These are phyloP conservation scores for Yamadazyma philogaea DNA, from an alignment of 805 yeast genomes.

Conservation along the genomic window DNA sequence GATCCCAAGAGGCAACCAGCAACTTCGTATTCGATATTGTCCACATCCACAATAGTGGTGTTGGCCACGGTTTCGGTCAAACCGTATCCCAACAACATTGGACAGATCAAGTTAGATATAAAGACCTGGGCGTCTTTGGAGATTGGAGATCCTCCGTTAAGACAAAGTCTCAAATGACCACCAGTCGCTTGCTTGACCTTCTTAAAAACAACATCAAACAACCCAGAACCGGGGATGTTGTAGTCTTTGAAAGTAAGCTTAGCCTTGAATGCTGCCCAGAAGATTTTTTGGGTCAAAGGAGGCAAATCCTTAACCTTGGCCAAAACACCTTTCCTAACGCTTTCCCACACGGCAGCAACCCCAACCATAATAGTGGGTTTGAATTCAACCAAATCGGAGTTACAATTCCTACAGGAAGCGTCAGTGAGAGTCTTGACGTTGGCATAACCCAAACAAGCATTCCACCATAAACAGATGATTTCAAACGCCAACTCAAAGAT, in stretches of 20 bases:
- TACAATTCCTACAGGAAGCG: slow-evolving; percentile 75
- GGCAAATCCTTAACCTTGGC: slow-evolving; percentile 70
- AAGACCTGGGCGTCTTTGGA: slow-evolving; percentile 79
- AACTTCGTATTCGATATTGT: slow-evolving; percentile 65
- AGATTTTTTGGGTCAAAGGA: slow-evolving; percentile 65
- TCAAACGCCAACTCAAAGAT: slow-evolving; percentile 92
- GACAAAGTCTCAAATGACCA: slow-evolving; percentile 67
- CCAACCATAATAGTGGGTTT: slow-evolving; percentile 95
- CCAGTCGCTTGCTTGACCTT: slow-evolving; percentile 93
- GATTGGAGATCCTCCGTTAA: slow-evolving; percentile 94
- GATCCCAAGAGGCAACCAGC: slow-evolving; percentile 84
- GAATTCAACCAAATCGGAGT: slow-evolving; percentile 83
- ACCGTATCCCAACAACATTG: slow-evolving; percentile 93
- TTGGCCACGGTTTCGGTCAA: slow-evolving; percentile 95
- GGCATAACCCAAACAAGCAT: slow-evolving; percentile 86
- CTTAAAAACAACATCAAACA: slow-evolving; percentile 80
- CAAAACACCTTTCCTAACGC: slow-evolving; percentile 86
- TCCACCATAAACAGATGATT: slow-evolving; percentile 80
- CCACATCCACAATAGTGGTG: slow-evolving; percentile 64
- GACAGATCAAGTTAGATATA: slow-evolving; percentile 69
- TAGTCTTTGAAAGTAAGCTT: slow-evolving; percentile 61
- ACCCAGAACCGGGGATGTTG: slow-evolving; percentile 69
- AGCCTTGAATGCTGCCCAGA: slow-evolving; percentile 84
- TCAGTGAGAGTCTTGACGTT: slow-evolving; percentile 88
- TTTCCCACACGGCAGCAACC: slow-evolving; percentile 98